Conservation (phyloP, 495 filamentous ascomycete species). For the Glonium stellatum region DNA sequence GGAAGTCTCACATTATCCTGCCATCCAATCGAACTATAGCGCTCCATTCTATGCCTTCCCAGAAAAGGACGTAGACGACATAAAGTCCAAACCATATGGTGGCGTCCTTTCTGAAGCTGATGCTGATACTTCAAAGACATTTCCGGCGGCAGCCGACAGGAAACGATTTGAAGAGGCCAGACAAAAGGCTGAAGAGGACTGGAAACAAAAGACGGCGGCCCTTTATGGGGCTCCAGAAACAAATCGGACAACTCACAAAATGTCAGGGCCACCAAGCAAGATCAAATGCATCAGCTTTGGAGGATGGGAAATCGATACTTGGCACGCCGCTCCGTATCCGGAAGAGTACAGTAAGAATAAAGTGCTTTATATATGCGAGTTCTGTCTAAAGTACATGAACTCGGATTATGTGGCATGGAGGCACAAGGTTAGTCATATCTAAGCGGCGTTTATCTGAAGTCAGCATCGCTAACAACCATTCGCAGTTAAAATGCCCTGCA, state of each 20-base stretch:
- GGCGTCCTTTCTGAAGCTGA: conserved; percentile 85
- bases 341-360: conserved; percentile 96
- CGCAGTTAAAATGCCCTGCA: conserved; percentile 74
- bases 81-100: conserved; percentile 89
- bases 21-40: conserved; percentile 51
- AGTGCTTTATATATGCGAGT: conserved; percentile 96
- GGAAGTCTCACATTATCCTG: conserved; percentile 40
- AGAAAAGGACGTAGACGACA: conserved; percentile 80
- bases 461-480: conserved; percentile 9
- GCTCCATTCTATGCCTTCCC: conserved; percentile 75
- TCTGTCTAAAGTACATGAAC: conserved; percentile 98
- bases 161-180: conserved; percentile 81
- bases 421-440: conserved; percentile 60
- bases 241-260: conserved; percentile 53
- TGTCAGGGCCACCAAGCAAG: conserved; percentile 80
- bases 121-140: conserved; percentile 81
- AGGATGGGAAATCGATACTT: conserved; percentile 94
- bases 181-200: conserved; percentile 83
- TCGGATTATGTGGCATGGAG: conserved; percentile 96
- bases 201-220: conserved; percentile 57
- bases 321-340: conserved; percentile 98
- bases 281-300: conserved; percentile 99
- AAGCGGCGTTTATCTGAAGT: not conserved
- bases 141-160: conserved; percentile 72
- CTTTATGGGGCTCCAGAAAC: conserved; percentile 40